Evolutionary conservation across 1,139 yeast species (phyloP).

Genomic region (Yamadazyma songkhlaensis): DNA sequence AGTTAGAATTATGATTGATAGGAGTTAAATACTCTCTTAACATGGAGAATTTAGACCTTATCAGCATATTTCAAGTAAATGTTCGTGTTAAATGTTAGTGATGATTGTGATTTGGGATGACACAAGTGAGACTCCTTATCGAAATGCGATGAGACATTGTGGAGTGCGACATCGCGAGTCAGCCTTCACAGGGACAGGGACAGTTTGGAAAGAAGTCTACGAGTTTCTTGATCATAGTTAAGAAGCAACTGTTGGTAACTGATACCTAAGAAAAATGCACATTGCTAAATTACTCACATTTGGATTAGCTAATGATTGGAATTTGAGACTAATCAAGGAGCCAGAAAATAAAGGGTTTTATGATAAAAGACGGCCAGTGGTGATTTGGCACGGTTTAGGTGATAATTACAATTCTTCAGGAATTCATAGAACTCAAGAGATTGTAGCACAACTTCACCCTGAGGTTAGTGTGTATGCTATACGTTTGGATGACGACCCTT

Average conservation of each 20-base stretch:
- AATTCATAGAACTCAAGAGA: constrained; percentile 44
- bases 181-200: no score
- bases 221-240: no score
- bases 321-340: not conserved
- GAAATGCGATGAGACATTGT: no score
- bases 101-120: no score
- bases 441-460: constrained; percentile 47
- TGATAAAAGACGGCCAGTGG: constrained; percentile 45
- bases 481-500: constrained; percentile 45
- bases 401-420: constrained; percentile 68
- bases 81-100: no score
- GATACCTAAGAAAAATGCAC: no score
- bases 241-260: no score
- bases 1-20: constrained; percentile 77
- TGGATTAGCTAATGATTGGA: not conserved
- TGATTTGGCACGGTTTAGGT: constrained; percentile 85
- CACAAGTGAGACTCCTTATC: no score
- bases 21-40: constrained; percentile 94
- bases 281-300: not conserved
- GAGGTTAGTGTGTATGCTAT: constrained; percentile 53
- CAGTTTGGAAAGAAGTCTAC: no score
- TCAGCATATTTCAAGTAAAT: constrained; percentile 12
- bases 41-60: constrained; percentile 79
- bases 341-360: constrained; percentile 5
- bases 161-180: no score